Conservation (phyloP, 2,329 filamentous ascomycete genomes). For the Rhynchosporium agropyri region DNA sequence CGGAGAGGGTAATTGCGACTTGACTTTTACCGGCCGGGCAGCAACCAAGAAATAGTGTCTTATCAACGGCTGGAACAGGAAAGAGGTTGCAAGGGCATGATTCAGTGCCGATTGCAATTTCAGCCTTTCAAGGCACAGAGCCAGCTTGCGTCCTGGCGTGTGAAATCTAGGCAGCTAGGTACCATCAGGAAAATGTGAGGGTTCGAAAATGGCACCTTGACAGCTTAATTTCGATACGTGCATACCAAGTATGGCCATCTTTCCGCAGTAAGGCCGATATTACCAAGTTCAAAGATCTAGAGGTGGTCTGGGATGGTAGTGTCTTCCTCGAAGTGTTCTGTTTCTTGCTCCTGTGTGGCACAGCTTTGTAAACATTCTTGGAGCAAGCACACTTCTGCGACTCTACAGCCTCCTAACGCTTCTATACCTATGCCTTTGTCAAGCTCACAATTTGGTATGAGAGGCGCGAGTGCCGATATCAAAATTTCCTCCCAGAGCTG, state of each 20-base stretch:
- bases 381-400: not conserved
- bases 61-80: not conserved
- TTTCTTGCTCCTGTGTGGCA: constrained; percentile 1
- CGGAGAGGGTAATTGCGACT: no score
- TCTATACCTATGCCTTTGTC: not conserved
- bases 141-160: not conserved
- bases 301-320: constrained; percentile 2
- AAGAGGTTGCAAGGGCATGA: not conserved
- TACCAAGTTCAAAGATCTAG: not conserved
- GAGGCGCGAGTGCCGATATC: not conserved
- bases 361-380: constrained; percentile 6
- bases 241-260: not conserved
- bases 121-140: not conserved
- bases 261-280: not conserved
- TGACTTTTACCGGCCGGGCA: not conserved
- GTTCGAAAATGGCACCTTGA: not conserved
- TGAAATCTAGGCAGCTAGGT: not conserved
- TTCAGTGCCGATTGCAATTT: constrained; percentile 9
- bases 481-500: not conserved
- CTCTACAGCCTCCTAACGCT: not conserved
- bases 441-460: not conserved
- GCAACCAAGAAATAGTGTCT: not conserved
- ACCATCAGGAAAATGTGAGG: not conserved
- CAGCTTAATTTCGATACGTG: not conserved
- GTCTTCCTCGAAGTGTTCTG: constrained; percentile 8